phyloP scores from a whole-genome alignment of 2,329 filamentous ascomycete genomes.

The Pseudocercospora cruenta region DNA sequence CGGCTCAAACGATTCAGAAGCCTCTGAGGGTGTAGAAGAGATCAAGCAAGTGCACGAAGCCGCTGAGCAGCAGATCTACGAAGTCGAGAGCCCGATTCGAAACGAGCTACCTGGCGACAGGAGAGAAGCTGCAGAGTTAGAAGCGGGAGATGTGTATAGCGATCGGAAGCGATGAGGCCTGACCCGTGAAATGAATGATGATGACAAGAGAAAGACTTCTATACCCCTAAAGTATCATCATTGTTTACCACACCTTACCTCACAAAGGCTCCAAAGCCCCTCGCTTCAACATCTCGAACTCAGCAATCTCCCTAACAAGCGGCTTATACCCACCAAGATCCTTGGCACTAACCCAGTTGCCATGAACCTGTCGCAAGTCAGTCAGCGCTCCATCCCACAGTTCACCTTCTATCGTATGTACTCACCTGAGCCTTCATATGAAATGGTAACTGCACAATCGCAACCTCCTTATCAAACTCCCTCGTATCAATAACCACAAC shows the following conservation, averaged over 20 bases:
- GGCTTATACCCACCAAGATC: constrained; percentile 22
- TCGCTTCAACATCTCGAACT: constrained; percentile 15
- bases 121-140: background rate
- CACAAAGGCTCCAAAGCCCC: constrained; percentile 25
- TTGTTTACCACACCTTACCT: background rate
- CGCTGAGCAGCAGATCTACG: background rate
- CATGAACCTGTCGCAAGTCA: constrained; percentile 10
- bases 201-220: background rate
- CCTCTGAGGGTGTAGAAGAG: background rate
- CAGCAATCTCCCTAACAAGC: constrained; percentile 9
- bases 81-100: background rate
- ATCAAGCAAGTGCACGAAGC: background rate
- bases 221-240: background rate
- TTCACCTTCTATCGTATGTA: background rate
- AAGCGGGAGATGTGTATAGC: background rate
- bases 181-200: background rate
- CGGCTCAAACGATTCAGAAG: background rate
- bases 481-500: constrained; percentile 49
- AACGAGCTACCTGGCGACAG: background rate
- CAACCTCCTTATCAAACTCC: constrained; percentile 44
- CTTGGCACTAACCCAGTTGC: constrained; percentile 20
- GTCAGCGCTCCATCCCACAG: background rate
- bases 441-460: constrained; percentile 47
- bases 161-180: background rate
- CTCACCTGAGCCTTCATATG: constrained; percentile 27